A percentile compares a stretch with the other conserved stretches of the same genome.
Conservation (phyloP, 805 yeast genomes). For the Ogataea allantospora region DNA sequence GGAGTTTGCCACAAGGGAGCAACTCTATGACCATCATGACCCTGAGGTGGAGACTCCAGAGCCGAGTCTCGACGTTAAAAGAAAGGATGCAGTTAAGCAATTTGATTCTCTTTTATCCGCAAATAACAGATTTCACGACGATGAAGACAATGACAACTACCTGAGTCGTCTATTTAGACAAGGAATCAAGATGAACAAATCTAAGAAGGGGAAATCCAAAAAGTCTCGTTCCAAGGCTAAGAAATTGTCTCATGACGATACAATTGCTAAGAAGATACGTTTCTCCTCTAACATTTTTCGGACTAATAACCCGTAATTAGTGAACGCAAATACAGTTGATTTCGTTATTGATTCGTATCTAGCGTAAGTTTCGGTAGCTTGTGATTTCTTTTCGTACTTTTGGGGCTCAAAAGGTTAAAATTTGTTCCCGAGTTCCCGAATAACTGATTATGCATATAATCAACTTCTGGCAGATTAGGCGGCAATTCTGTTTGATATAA, state of each 20-base stretch:
- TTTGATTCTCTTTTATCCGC: slow-evolving; percentile 5
- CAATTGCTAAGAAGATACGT: slow-evolving; percentile 15
- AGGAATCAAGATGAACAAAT: slow-evolving; percentile 2
- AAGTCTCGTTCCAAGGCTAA: slow-evolving; percentile 7
- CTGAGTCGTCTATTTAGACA: slow-evolving; percentile 3
- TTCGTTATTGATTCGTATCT: not conserved
- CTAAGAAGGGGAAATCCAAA: slow-evolving; percentile 8
- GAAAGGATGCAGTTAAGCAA: slow-evolving; percentile 4
- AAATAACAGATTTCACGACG: slow-evolving; percentile 1
- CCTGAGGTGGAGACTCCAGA: not conserved
- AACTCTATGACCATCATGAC: slow-evolving; percentile 5
- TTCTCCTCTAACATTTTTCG: slow-evolving; percentile 21
- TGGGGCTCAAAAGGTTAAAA: slow-evolving; percentile 3
- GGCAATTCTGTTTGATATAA: slow-evolving; percentile 1
- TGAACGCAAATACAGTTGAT: not conserved
- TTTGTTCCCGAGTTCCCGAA: slow-evolving; percentile 15
- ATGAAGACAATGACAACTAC: slow-evolving; percentile 4
- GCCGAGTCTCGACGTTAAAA: not conserved
- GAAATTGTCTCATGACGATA: slow-evolving; percentile 3
- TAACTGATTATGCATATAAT: slow-evolving; percentile 6
- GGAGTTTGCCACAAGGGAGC: slow-evolving; percentile 25
- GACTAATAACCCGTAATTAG: slow-evolving; percentile 8
- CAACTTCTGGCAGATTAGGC: slow-evolving; percentile 4
- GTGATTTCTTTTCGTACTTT: not conserved
- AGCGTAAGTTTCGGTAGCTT: not conserved